Evolutionary conservation across 1,139 yeast species (phyloP).

Genomic region (Pichia sorboxylosa): DNA sequence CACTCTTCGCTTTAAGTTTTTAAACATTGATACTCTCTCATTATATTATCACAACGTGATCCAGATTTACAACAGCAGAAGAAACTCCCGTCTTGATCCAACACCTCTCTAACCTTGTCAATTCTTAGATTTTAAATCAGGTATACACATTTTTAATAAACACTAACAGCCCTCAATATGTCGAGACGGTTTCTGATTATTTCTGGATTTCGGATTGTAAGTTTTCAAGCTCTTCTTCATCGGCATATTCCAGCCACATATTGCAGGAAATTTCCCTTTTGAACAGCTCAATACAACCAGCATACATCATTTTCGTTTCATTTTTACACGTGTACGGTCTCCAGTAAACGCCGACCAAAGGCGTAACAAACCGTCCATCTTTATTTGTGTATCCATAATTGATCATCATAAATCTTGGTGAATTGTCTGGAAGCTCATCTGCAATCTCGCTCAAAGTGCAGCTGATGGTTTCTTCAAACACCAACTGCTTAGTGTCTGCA

Average conservation of each 20-base stretch:
- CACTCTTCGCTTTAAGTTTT: constrained; percentile 38
- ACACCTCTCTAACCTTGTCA: too few species aligned
- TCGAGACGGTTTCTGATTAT: too few species aligned
- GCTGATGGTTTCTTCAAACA: constrained; percentile 26
- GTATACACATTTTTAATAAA: too few species aligned
- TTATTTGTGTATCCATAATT: constrained; percentile 56
- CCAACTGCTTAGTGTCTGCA: constrained; percentile 44
- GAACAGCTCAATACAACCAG: constrained; percentile 76
- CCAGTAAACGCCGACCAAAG: constrained; percentile 73
- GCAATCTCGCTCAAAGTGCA: constrained; percentile 54
- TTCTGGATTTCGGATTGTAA: constrained; percentile 25
- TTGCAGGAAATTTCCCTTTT: constrained; percentile 66
- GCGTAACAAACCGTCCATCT: constrained; percentile 67
- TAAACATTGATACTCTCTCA: constrained; percentile 41
- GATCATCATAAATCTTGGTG: constrained; percentile 63
- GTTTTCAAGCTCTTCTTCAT: constrained; percentile 52
- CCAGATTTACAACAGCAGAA: constrained; percentile 25
- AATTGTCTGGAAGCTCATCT: constrained; percentile 73
- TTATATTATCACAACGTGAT: constrained; percentile 44
- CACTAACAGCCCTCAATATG: too few species aligned
- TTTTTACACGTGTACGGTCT: constrained; percentile 76
- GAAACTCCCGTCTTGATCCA: constrained; percentile 12
- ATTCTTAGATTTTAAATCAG: too few species aligned
- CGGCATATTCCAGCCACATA: constrained; percentile 41
- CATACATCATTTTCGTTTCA: constrained; percentile 73